Conservation (phyloP, 2,329 filamentous ascomycete genomes). For the Catunica adiposa region DNA sequence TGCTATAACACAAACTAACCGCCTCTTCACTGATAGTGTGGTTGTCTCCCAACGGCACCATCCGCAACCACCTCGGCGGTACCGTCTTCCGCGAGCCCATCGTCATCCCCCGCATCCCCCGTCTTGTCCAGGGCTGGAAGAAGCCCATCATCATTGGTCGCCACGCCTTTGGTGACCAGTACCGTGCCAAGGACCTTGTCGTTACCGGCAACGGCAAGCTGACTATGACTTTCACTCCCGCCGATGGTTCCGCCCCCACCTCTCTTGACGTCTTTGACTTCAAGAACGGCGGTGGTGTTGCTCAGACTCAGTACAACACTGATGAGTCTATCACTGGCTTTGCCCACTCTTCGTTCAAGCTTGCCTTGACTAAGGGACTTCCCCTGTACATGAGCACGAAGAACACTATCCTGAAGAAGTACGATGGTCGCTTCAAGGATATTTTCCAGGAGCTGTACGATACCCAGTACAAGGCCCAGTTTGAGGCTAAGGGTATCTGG, state of each 20-base stretch:
- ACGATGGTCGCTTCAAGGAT: constrained; percentile 97
- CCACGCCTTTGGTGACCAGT: constrained; percentile 97
- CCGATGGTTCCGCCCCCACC: constrained; percentile 58
- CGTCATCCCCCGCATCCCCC: constrained; percentile 82
- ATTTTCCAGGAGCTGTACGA: constrained; percentile 98
- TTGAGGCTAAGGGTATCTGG: constrained; percentile 89
- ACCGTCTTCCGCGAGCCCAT: constrained; percentile 99
- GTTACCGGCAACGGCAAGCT: constrained; percentile 72
- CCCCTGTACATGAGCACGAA: constrained; percentile 99
- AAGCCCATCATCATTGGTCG: constrained; percentile 98
- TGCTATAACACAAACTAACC: not conserved
- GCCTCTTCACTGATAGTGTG: constrained; percentile 48
- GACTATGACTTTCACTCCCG: constrained; percentile 83
- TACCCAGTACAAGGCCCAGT: constrained; percentile 66
- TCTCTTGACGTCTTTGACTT: constrained; percentile 84
- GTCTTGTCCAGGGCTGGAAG: constrained; percentile 92
- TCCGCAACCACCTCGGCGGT: constrained; percentile 61
- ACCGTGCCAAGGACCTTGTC: constrained; percentile 86
- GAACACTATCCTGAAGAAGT: constrained; percentile 99
- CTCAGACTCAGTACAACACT: constrained; percentile 97
- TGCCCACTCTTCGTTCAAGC: constrained; percentile 91
- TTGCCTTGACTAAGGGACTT: constrained; percentile 69
- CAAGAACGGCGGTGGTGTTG: constrained; percentile 68
- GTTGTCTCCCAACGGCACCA: constrained; percentile 91
- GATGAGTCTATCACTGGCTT: constrained; percentile 90